phyloP scores from a whole-genome alignment of 2,329 filamentous ascomycete species.

The Cercospora nicotianae region DNA sequence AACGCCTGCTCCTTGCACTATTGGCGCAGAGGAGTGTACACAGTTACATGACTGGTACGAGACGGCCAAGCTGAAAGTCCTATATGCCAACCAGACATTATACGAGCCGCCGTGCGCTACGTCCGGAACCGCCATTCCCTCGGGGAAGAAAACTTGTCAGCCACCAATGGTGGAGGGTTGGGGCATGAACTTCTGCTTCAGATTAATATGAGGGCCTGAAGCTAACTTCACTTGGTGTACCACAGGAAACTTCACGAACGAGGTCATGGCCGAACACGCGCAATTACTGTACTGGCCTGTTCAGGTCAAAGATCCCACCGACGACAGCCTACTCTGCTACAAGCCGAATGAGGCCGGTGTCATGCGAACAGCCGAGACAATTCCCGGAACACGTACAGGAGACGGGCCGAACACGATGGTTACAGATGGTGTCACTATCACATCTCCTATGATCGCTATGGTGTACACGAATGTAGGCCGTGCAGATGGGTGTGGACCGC shows the following conservation, averaged over 20 bases:
- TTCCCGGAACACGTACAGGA: neutral
- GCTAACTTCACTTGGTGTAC: neutral
- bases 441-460: constrained; percentile 27
- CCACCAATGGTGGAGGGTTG: neutral
- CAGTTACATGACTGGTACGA: constrained; percentile 16
- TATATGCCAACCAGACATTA: constrained; percentile 6
- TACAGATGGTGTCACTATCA: constrained; percentile 31
- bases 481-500: constrained; percentile 28
- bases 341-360: neutral
- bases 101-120: constrained; percentile 21
- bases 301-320: constrained; percentile 7
- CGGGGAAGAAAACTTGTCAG: neutral
- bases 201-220: neutral
- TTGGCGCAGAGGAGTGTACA: constrained; percentile 17
- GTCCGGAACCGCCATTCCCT: constrained; percentile 12
- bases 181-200: neutral
- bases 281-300: constrained; percentile 31
- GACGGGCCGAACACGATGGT: constrained; percentile 28
- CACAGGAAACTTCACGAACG: constrained; percentile 7
- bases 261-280: constrained; percentile 17
- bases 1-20: constrained; percentile 22
- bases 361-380: neutral
- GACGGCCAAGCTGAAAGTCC: neutral
- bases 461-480: constrained; percentile 22
- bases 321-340: neutral